Conservation (phyloP, 1,284 basidiomycete species). For the Malassezia furfur region DNA sequence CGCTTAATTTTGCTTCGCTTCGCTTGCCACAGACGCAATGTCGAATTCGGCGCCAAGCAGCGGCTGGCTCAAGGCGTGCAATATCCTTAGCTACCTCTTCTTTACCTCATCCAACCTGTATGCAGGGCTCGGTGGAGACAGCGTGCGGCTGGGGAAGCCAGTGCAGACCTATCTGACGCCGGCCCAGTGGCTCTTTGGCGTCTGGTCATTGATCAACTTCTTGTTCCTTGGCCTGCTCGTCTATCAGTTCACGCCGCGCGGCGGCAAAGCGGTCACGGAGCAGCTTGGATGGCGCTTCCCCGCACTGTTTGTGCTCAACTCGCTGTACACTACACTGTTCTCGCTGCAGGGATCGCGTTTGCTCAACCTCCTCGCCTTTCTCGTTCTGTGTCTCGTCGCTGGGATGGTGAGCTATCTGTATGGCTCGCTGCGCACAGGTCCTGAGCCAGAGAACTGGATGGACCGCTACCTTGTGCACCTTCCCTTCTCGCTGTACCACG, state of each 20-base stretch:
- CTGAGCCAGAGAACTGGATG: constrained; percentile 56
- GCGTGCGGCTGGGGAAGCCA: constrained; percentile 28
- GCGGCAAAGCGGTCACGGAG: constrained; percentile 71
- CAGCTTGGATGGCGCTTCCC: constrained; percentile 81
- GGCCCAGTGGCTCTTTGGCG: constrained; percentile 73
- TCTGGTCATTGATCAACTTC: constrained; percentile 69
- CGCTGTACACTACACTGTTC: constrained; percentile 67
- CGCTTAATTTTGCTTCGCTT: too few relatives aligned
- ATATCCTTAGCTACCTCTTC: constrained; percentile 66
- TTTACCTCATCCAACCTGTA: constrained; percentile 84
- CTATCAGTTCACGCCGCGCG: constrained; percentile 52
- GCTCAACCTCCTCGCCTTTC: constrained; percentile 68
- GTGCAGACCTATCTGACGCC: constrained; percentile 76
- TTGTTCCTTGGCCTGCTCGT: constrained; percentile 61
- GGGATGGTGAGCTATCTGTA: constrained; percentile 80
- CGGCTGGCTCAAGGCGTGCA: constrained; percentile 55
- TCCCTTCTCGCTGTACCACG: constrained; percentile 60
- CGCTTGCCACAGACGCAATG: background rate
- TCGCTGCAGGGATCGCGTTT: constrained; percentile 52
- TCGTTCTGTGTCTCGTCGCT: constrained; percentile 74
- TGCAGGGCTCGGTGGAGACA: constrained; percentile 63
- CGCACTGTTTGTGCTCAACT: constrained; percentile 69
- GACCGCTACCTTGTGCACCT: constrained; percentile 53
- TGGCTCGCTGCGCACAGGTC: constrained; percentile 77
- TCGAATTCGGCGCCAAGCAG: background rate